phyloP scores from a whole-genome alignment of 1,139 yeast species.

The Yamadazyma buinensis region DNA sequence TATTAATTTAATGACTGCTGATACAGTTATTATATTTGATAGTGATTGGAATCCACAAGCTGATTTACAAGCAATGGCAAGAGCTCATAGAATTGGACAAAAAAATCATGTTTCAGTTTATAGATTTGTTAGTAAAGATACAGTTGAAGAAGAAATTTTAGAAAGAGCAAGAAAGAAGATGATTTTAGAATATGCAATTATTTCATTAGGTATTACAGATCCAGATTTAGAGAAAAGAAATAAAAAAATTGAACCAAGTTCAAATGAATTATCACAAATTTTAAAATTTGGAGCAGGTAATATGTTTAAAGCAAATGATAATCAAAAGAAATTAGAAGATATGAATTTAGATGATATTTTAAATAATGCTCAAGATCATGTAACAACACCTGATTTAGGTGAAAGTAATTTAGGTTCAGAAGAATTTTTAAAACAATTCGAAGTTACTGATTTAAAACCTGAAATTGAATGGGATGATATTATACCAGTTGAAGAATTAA shows the following conservation, averaged over 20 bases:
- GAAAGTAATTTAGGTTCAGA: conserved; percentile 98
- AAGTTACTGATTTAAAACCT: conserved; percentile 97
- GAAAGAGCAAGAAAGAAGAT: conserved; percentile 97
- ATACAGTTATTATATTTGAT: conserved; percentile 94
- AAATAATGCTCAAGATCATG: conserved; percentile 95
- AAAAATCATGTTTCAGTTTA: conserved; percentile 97
- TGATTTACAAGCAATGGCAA: conserved; percentile 98
- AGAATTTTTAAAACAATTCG: conserved; percentile 94
- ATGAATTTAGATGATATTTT: conserved; percentile 94
- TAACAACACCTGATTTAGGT: conserved; percentile 93
- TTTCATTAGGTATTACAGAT: conserved; percentile 92
- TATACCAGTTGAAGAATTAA: conserved; percentile 91
- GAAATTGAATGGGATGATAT: conserved; percentile 99
- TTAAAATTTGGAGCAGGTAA: conserved; percentile 97
- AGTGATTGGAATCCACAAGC: conserved; percentile 99
- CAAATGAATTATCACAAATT: conserved; percentile 86
- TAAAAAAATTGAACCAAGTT: conserved; percentile 63
- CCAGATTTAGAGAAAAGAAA: conserved; percentile 39
- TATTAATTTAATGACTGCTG: conserved; percentile 97
- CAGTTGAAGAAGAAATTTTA: conserved; percentile 94
- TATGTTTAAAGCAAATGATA: conserved; percentile 91
- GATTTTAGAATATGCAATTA: conserved; percentile 97
- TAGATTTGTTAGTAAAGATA: conserved; percentile 93
- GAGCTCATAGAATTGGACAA: conserved; percentile 99
- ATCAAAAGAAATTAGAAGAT: conserved; percentile 92